Base-by-base conservation (phyloP, 2,329 filamentous ascomycete species). In the Alternaria solani region DNA sequence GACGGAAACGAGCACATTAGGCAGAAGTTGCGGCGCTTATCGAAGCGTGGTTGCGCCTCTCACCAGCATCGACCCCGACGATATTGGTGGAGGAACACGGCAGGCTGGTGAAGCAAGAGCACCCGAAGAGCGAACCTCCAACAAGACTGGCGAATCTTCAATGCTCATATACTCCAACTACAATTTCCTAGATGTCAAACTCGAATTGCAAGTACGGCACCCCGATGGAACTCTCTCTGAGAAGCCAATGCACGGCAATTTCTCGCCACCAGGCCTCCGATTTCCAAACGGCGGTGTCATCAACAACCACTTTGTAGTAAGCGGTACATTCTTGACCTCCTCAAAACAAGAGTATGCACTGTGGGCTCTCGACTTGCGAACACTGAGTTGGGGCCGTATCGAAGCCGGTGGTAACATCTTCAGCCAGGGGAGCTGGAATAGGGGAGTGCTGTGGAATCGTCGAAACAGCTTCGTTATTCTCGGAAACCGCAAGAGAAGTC, bases 81-180 rank as follows among this genome's bases (percentile, higher is more conserved):
- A 87, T 63, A 87, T 94, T 54, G 91, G 91, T 49, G 88, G 86
- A 65, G 79, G 83, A n/a, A 76, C 77, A 44, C 70, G 78, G 36
- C 73, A 70, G 47, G 61, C 65, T 7, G 77, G 75, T 51, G 84
- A 84, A 81, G 70, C 78, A 73, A 64, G 67, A 44, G 66, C 61
- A 18, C 53, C 66, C 14, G 73, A 72, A 73, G 80, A 59, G 76
- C 76, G 55, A 65, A 36, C 54, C 14, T 47, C 64, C 57, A 57
- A 64, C 25, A 53, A 64, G 73, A 80, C 52, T 74, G 80, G 78
- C 20, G 86, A 85, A 16, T 84, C 86, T 7, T 84, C 87, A 3
- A 97, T 98, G 93, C 85, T 99, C 63, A 96, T 99, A 46, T 99
- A 99, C 78, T 98, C 94, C 25, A 99, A 99, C 76, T 99, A 99